Evolutionary conservation across 2,329 filamentous ascomycete species (phyloP), one percentile per base, ranked within the genome.

Genomic region (Diaporthe capsici): DNA sequence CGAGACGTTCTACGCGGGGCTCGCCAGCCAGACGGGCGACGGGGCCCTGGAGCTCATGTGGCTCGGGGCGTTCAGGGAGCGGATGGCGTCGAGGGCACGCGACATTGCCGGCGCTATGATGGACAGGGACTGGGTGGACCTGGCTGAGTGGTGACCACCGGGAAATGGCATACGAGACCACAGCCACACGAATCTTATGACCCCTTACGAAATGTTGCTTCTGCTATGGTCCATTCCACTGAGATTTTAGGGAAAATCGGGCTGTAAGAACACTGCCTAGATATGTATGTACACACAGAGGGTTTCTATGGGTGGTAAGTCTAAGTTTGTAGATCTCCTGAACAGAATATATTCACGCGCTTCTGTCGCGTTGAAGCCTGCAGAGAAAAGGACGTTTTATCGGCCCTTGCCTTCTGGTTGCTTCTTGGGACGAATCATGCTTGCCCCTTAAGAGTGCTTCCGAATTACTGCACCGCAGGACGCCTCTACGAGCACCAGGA

Each of bases 31-130:
- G 9, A 83, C 83, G 4, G 84, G 85, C 60, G 85, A 87, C 39
- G 86, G 84, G 4, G 77, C 86, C 37, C 80, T 88, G 42, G 88
- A 89, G 80, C 78, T 87, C 17, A 80, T 88, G 76, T 89, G 88
- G 88, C 85, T 88, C 53, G 85, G 87, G 10, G 83, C 79, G 3
- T 89, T 89, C 77, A 82, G 84, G 57, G 80, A 78, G 39, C 81
- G 85, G 13, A 75, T 90, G 74, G 73, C 79, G 42, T 80, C 78
- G 6, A 87, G 85, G 77, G 86, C 86, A 0, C 84, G 87, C 75
- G 82, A 85, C 44, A 81, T 89, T 12, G 82, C 83, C 9, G 80
- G 83, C 22, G 81, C 84, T 22, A 77, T 87, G 55, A 84, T 84
- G 79, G 82, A 77, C 39, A 84, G 83, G 77, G 80, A 75, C 37